A percentile compares a stretch with the other conserved stretches of the same genome.
Evolutionary conservation across 306 rosid genomes (phyloP).

Genomic region (Inga leiocalycina): DNA sequence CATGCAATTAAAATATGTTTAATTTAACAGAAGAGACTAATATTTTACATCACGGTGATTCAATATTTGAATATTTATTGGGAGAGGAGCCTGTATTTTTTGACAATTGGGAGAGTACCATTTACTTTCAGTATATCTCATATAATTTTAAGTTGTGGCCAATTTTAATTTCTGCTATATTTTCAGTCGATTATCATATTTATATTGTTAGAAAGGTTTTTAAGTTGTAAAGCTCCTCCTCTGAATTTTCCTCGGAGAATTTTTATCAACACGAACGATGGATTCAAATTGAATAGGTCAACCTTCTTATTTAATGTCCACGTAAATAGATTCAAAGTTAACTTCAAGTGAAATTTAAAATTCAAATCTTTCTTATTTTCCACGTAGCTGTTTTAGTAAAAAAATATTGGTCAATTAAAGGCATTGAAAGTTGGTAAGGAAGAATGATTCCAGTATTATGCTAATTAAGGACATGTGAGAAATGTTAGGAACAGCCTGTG

Average conservation of each 20-base stretch:
- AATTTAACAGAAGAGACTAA: too few species aligned
- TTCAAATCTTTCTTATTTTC: background rate
- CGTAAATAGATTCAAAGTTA: background rate
- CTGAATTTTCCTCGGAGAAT: too few species aligned
- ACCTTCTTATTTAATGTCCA: background rate
- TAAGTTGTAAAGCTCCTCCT: background rate
- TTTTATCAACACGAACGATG: too few species aligned
- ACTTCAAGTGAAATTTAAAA: background rate
- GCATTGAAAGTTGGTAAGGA: background rate
- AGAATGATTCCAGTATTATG: background rate
- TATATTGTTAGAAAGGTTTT: background rate
- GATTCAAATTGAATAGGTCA: background rate
- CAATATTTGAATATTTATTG: too few species aligned
- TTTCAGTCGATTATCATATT: background rate
- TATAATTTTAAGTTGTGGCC: background rate
- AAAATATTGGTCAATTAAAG: background rate
- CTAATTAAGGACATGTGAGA: background rate
- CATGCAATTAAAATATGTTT: too few species aligned
- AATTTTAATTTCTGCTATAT: background rate
- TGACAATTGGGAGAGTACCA: too few species aligned
- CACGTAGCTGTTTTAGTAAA: background rate
- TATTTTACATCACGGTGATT: too few species aligned
- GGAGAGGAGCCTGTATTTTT: too few species aligned
- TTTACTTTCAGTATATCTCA: too few species aligned
- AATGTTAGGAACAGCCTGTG: background rate